Base-by-base conservation (phyloP, 1,139 yeast species). In the Pichia sp. region DNA sequence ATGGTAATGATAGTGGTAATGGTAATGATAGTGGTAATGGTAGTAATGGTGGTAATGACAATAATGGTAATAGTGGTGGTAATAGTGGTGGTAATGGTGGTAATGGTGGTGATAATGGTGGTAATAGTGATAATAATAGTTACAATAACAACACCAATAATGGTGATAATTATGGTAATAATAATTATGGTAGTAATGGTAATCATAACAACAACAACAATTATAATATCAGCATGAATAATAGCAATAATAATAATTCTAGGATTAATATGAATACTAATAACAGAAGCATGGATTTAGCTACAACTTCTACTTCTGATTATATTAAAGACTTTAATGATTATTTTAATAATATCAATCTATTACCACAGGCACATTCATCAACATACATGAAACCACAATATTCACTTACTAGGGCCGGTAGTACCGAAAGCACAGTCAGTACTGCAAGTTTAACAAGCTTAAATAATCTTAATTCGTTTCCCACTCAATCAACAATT, bases 401-500 rank as follows among this genome's bases (percentile, higher is more conserved):
- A 11, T 31, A 7, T 31, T 5, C 14, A 14, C 34, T 39, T 10
- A 7, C 5, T 5, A 27, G 52, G 16, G 19, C 44, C 13, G 19
- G 36, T 18, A 45, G 48, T 31, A 39, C 47, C 16, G 10, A 36
- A n/a, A 50, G 53, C 19, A 30, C 47, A 8, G 27, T 33, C 14
- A 44, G 45, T 27, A 29, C 31, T 19, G 47, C 46, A 18, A 49
- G 48, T 39, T 28, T 45, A 9, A 6, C 44, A 11, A 45, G 47
- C 22, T 33, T 39, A 19, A 25, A 31, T 31, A 39, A 34, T 6
- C 18, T 36, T 28, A 10, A 3, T 2, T 28, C 11, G 30, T 28
- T 28, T 22, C 25, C 30, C 22, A 9, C 33, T 22, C 33, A 28
- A 5, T 34, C 22, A 34, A 11, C 16, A 31, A 31, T 31, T 6